Evolutionary conservation across 1,284 basidiomycete genomes (phyloP), one percentile per base, ranked within the genome.

Genomic region (Rhodotorula sp.): DNA sequence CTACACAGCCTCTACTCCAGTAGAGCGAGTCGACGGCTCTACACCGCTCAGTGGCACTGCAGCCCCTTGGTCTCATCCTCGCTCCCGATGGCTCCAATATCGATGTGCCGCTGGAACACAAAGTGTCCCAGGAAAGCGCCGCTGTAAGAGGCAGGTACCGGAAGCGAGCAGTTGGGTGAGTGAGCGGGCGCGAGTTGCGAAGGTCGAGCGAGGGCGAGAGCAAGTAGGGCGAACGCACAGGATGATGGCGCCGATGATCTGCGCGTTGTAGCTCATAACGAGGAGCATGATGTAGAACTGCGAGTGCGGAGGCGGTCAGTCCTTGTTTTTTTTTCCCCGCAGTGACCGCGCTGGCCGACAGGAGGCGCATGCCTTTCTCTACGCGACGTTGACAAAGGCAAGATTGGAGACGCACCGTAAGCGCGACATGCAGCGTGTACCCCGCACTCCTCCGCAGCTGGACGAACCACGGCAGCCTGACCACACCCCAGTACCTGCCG

Each of bases 91-190:
- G 61, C 58, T 13, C 69, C 69, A 32, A 74, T 64, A n/a, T 74
- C 73, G 32, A 74, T 57, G 36, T 63, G 32, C 5, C 76, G 70
- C 39, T 77, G 74, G 29, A 77, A 77, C 22, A 72, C 50, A 25
- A 75, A 76, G 55, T 77, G 76, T 2, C 76, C 76, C 32, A 77
- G 66, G 62, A 77, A 76, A 8, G 75, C 75, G 41, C 76, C 76
- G 13, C 76, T 77, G 61, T 68, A n/a, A 41, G 4, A 25, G 27
- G 6, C 15, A 13, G 50, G 25, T 25, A 27, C n/a, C 1, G 15
- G 13, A 12, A 4, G n/a, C 12, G 13, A 51, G 56, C 2, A 22
- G 7, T 22, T 44, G 29, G 8, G 9, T n/a, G n/a, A n/a, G 32
- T 29, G 32, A 32, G 48, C 9, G 19, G 1, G 32, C 5, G 12